A percentile compares a stretch with the other conserved stretches of the same genome.
Evolutionary conservation across 768 basidiomycete genomes (phyloP).

Genomic region (Suillus americanus): DNA sequence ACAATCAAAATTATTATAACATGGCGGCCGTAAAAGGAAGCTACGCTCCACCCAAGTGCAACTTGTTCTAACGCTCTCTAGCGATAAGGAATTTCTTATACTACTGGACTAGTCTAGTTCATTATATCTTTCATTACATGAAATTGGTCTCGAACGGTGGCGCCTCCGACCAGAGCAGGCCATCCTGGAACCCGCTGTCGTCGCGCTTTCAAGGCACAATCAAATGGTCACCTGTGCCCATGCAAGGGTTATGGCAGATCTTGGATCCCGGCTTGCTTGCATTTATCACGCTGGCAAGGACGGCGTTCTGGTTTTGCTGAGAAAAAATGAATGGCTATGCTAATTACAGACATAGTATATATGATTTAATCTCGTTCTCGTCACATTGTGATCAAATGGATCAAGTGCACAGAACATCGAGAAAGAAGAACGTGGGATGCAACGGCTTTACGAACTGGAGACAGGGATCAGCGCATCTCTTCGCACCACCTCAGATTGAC

Average conservation of each 20-base stretch:
- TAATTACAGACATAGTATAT: neutral
- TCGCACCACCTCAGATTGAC: neutral
- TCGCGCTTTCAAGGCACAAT: constrained; percentile 5
- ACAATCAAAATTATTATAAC: constrained; percentile 5
- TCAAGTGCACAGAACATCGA: neutral
- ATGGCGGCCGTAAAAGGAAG: constrained; percentile 6
- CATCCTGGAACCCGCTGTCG: neutral
- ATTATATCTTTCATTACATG: too few species aligned
- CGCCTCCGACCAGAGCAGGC: neutral
- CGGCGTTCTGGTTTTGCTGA: neutral
- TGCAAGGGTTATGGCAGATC: neutral
- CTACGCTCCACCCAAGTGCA: neutral
- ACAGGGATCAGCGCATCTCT: neutral
- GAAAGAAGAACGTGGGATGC: neutral
- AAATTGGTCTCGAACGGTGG: neutral
- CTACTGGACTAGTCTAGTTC: too few species aligned
- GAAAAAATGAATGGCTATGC: neutral
- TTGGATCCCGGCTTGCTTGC: neutral
- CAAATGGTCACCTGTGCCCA: neutral
- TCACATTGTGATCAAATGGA: constrained; percentile 1
- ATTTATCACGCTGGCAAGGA: neutral
- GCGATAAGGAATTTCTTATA: neutral
- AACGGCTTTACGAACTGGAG: neutral
- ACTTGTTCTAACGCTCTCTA: neutral
- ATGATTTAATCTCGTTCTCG: neutral